Evolutionary conservation across 768 basidiomycete genomes (phyloP).

Genomic region (Podaxis pistillaris): DNA sequence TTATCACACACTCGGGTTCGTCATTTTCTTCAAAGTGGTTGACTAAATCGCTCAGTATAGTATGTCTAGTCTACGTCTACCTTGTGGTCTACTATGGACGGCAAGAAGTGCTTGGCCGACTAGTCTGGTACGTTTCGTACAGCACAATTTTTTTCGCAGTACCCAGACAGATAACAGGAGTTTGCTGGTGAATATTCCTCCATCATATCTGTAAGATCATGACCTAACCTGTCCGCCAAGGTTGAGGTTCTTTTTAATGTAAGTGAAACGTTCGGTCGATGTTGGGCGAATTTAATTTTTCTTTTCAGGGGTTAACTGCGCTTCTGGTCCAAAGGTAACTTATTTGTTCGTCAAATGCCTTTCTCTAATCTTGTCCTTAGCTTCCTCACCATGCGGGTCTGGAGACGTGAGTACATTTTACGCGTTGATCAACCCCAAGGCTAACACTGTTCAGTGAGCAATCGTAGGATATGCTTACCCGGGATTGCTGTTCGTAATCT

Average conservation of each 20-base stretch:
- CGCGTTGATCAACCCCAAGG: background rate
- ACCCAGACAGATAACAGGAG: constrained; percentile 27
- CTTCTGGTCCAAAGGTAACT: constrained; percentile 46
- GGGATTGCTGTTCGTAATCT: constrained; percentile 29
- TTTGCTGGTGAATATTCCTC: constrained; percentile 28
- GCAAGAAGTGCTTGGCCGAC: constrained; percentile 21
- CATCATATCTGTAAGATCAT: background rate
- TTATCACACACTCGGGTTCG: constrained; percentile 52
- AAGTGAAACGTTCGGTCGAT: constrained; percentile 9
- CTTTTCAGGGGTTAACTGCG: constrained; percentile 40
- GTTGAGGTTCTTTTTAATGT: constrained; percentile 52
- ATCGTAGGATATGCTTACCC: constrained; percentile 33
- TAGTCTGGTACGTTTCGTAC: constrained; percentile 40
- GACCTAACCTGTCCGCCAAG: constrained; percentile 23
- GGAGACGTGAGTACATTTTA: constrained; percentile 36
- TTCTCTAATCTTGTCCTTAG: constrained; percentile 19
- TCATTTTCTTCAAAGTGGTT: background rate
- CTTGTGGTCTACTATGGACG: constrained; percentile 40
- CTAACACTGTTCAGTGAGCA: constrained; percentile 37
- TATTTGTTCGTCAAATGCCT: background rate
- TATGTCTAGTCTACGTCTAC: constrained; percentile 45
- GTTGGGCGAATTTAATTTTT: background rate
- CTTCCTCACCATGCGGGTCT: constrained; percentile 46
- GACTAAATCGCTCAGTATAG: background rate
- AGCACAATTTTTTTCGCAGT: background rate